These are phyloP conservation scores for Candida bentonensis DNA, from an alignment of 805 yeast genomes.

Conservation along the genomic window DNA sequence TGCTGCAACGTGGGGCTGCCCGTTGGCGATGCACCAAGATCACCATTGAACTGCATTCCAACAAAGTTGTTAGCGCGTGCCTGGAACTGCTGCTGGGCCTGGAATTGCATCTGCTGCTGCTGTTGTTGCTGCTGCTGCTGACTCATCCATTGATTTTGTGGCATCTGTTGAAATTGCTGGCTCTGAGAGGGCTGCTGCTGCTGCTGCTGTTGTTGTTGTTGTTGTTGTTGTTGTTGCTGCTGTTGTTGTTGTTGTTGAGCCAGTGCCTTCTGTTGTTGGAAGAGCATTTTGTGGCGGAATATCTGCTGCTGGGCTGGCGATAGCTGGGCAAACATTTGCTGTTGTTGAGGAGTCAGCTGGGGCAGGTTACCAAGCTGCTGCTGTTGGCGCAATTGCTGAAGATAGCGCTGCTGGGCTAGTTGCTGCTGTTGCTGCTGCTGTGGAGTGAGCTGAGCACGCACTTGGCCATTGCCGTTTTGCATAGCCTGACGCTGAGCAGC, in stretches of 20 bases:
- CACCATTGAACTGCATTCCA: background rate
- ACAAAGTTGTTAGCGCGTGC: background rate
- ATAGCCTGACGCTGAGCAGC: background rate
- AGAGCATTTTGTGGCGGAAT: background rate
- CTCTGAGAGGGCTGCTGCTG: conserved; percentile 5
- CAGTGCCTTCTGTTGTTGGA: background rate
- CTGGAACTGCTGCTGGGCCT: conserved; percentile 3
- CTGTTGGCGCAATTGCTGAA: conserved; percentile 2
- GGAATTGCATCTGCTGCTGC: conserved; percentile 5
- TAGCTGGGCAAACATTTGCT: background rate
- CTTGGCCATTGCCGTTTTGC: background rate
- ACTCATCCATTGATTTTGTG: background rate
- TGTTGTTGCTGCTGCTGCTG: conserved; percentile 6
- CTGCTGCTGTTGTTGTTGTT: conserved; percentile 4
- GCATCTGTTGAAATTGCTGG: too few relatives aligned
- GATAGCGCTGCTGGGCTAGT: conserved; percentile 2
- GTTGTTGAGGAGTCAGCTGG: background rate
- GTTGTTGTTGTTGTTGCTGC: conserved; percentile 2
- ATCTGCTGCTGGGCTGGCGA: background rate
- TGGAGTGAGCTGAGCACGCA: background rate
- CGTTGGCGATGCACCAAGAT: background rate
- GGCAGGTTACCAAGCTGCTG: background rate
- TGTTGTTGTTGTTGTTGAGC: background rate
- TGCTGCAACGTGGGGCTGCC: background rate
- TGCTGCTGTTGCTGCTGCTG: conserved; percentile 6